These are phyloP conservation scores for Fusarium temperatum DNA, from an alignment of 2,329 filamentous ascomycete genomes.

Conservation along the genomic window DNA sequence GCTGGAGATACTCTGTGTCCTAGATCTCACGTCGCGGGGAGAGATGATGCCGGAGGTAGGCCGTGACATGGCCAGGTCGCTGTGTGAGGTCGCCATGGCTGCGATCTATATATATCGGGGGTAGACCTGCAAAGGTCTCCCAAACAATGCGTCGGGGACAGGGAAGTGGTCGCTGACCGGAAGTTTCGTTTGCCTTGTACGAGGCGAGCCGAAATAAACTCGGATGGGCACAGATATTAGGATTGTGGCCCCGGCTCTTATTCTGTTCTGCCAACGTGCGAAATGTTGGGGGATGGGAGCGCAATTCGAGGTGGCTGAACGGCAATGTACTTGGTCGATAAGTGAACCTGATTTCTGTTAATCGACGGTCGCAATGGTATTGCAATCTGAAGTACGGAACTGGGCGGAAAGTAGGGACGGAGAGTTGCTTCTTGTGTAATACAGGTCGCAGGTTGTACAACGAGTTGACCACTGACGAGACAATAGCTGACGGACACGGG, in stretches of 20 bases:
- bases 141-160: constrained; percentile 22
- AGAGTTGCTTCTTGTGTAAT: constrained; percentile 40
- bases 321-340: constrained; percentile 11
- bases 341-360: constrained; percentile 39
- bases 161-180: constrained; percentile 22
- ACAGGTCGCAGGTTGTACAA: constrained; percentile 33
- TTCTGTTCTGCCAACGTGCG: constrained; percentile 17
- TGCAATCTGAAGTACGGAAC: constrained; percentile 23
- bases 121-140: constrained; percentile 37
- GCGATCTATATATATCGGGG: constrained; percentile 36
- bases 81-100: constrained; percentile 42
- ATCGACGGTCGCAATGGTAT: constrained; percentile 26
- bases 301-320: constrained; percentile 30
- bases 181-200: constrained; percentile 31
- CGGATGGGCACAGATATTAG: constrained; percentile 31
- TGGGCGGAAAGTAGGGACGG: constrained; percentile 32
- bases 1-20: constrained; percentile 74
- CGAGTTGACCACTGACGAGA: constrained; percentile 23
- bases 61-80: constrained; percentile 44
- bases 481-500: constrained; percentile 27
- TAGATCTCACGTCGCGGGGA: constrained; percentile 53
- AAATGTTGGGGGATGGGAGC: constrained; percentile 11
- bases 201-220: constrained; percentile 28
- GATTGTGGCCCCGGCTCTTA: constrained; percentile 20
- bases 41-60: constrained; percentile 48